Percentiles rank a stretch among this genome's conserved stretches.
Evolutionary conservation across 2,329 filamentous ascomycete genomes (phyloP).

Genomic region (Trichophyton rubrum): DNA sequence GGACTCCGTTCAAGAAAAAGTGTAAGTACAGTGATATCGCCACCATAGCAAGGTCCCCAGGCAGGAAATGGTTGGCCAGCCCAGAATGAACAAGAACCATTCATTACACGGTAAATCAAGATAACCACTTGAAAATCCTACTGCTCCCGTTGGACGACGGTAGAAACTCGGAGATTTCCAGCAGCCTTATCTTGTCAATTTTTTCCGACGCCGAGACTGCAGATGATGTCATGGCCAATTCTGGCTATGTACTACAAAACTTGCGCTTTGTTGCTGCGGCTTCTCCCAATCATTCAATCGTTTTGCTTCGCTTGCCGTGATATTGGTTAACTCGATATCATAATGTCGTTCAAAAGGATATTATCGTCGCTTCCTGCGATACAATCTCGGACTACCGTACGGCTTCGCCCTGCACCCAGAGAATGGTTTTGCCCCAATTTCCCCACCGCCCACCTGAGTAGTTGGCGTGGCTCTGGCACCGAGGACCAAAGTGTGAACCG

Average conservation of each 20-base stretch:
- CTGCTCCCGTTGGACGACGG: no score
- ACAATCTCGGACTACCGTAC: background rate
- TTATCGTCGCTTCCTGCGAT: background rate
- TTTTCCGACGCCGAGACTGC: background rate
- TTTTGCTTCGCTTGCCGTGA: background rate
- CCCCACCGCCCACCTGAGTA: slow-evolving; percentile 1
- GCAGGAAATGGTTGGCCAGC: no score
- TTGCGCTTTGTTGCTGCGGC: background rate
- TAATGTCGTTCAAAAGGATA: background rate
- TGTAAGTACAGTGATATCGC: no score
- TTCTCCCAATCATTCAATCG: background rate
- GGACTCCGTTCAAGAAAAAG: no score
- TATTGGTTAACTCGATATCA: background rate
- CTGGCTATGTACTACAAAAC: background rate
- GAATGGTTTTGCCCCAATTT: background rate
- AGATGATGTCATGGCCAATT: background rate
- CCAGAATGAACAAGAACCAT: no score
- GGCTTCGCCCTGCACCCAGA: background rate
- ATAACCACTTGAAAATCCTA: no score
- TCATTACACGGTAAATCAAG: no score
- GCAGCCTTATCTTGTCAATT: background rate
- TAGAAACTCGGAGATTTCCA: background rate
- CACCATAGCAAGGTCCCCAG: no score
- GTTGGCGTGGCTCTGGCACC: slow-evolving; percentile 24
- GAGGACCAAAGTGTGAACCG: slow-evolving; percentile 26